Conservation (phyloP, 345 rosid genomes). For the Eucalyptus camaldulensis region DNA sequence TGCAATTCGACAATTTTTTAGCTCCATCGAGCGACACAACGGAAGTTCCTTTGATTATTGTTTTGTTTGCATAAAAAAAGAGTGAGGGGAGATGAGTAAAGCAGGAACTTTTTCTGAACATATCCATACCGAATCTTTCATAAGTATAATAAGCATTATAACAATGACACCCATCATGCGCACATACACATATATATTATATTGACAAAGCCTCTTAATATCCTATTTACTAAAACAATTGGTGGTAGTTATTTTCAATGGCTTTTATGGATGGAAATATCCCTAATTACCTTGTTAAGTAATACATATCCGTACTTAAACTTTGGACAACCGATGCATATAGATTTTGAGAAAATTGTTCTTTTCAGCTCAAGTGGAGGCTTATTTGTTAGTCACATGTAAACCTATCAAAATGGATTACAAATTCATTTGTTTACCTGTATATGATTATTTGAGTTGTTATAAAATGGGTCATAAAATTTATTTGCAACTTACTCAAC, state of each 20-base stretch:
- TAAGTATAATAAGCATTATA: no score
- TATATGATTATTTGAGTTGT: no score
- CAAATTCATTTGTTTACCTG: no score
- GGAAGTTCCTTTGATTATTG: no score
- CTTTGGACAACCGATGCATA: background rate
- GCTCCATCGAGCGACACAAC: no score
- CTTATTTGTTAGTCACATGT: background rate
- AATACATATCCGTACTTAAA: background rate
- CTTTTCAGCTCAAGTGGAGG: background rate
- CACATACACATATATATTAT: background rate
- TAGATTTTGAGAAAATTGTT: background rate
- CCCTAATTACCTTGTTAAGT: background rate
- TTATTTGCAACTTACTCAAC: no score
- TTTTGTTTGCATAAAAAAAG: no score
- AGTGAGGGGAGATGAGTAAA: no score
- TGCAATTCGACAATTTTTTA: no score
- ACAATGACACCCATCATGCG: background rate
- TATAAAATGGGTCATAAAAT: no score
- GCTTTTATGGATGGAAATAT: background rate
- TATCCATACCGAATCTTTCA: background rate
- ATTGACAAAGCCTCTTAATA: background rate
- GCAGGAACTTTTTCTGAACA: background rate
- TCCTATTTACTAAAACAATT: background rate
- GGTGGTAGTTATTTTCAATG: background rate
- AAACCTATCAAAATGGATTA: no score